Conservation (phyloP, 257 asterid genomes). For the Eucommia ulmoides region DNA sequence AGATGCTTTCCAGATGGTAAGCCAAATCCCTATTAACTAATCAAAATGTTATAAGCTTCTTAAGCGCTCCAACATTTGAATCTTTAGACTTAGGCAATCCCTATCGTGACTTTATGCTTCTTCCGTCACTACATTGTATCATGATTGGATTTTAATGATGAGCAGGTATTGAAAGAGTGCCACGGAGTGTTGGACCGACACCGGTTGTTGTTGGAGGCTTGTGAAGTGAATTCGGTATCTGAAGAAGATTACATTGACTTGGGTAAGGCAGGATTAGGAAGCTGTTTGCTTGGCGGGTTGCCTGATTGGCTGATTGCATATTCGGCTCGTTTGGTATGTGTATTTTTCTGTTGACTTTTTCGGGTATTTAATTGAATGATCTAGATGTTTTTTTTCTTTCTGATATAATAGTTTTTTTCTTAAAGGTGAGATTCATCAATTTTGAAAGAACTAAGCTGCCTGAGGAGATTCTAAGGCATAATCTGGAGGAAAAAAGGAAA, state of each 20-base stretch:
- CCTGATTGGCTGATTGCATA: conserved; percentile 97
- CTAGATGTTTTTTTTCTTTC: conserved; percentile 4
- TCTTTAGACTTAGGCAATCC: too few species aligned
- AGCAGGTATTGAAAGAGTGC: conserved; percentile 68
- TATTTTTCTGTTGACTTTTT: conserved; percentile 9
- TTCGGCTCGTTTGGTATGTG: conserved; percentile 75
- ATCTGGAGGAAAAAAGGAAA: conserved; percentile 81
- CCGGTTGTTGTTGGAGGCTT: conserved; percentile 77
- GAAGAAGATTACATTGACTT: conserved; percentile 94
- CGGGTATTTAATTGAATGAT: not conserved
- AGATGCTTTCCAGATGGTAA: conserved; percentile 93
- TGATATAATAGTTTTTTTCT: conserved; percentile 12
- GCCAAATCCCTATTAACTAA: too few species aligned
- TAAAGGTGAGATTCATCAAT: conserved; percentile 92
- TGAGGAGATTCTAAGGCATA: conserved; percentile 70
- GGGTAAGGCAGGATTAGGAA: conserved; percentile 93
- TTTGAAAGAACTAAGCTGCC: conserved; percentile 94
- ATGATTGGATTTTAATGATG: conserved; percentile 8
- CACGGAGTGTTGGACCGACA: conserved; percentile 92
- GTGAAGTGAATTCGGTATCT: conserved; percentile 80
- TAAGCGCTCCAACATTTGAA: too few species aligned
- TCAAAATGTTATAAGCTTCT: too few species aligned
- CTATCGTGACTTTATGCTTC: too few species aligned
- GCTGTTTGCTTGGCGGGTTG: conserved; percentile 94
- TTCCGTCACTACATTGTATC: not conserved